A percentile compares a stretch with the other conserved stretches of the same genome.
phyloP scores from a whole-genome alignment of 768 basidiomycete genomes.

The Lenzites betulinus region DNA sequence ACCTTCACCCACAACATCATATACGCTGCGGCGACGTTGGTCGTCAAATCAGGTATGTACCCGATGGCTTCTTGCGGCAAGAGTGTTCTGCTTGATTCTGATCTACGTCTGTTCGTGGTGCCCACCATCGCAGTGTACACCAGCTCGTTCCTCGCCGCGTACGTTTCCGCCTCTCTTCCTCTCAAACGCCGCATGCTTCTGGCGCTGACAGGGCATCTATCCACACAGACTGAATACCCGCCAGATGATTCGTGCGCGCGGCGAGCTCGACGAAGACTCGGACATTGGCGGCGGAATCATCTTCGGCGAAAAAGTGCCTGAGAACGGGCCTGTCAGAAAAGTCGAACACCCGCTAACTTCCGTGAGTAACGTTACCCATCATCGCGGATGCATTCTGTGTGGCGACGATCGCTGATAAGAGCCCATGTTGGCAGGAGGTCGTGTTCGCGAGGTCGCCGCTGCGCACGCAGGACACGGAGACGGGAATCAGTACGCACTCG shows the following conservation, averaged over 20 bases:
- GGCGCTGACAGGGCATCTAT: background rate
- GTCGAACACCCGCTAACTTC: background rate
- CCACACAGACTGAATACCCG: background rate
- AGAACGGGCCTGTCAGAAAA: background rate
- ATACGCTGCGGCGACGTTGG: background rate
- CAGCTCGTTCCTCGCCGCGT: constrained; percentile 2
- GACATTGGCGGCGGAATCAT: background rate
- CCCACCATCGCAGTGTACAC: background rate
- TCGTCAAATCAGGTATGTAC: background rate
- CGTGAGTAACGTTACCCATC: background rate
- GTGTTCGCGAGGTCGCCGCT: no score
- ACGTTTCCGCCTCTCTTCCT: background rate
- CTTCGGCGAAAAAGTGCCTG: background rate
- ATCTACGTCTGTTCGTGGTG: background rate
- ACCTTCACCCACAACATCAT: background rate
- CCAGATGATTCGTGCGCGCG: background rate
- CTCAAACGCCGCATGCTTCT: background rate
- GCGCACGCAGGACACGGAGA: no score
- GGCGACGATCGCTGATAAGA: no score
- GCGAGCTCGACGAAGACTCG: background rate
- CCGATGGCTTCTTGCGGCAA: background rate
- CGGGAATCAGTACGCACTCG: background rate
- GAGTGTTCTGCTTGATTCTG: background rate
- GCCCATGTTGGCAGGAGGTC: no score
- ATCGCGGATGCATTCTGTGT: no score